Percentiles rank a stretch among this genome's conserved stretches.
Conservation (phyloP, 371 early-diverging fungal genomes). For the Mortierella sp. region DNA sequence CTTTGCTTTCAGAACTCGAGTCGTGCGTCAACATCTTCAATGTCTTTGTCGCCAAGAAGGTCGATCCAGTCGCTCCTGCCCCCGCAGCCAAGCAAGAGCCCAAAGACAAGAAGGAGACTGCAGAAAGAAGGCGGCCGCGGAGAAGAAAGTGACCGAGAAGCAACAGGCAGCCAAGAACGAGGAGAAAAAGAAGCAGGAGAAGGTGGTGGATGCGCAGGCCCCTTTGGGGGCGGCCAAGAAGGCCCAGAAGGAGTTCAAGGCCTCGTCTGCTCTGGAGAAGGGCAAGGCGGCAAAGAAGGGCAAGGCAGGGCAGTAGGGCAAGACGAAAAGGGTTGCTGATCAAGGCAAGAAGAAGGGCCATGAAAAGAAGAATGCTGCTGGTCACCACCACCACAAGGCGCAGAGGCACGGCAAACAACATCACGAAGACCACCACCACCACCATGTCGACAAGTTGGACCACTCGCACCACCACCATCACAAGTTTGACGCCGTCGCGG, state of each 20-base stretch:
- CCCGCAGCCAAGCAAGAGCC: too few relatives aligned
- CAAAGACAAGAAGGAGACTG: neutral
- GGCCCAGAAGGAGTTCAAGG: neutral
- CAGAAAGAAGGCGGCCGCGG: neutral
- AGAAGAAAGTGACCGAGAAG: neutral
- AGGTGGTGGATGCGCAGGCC: neutral
- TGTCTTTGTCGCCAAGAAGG: slow-evolving; percentile 5
- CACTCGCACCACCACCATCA: slow-evolving; percentile 11
- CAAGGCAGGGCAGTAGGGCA: neutral
- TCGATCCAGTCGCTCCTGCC: neutral
- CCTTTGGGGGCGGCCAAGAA: neutral
- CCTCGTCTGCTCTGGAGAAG: neutral
- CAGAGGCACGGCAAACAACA: slow-evolving; percentile 8
- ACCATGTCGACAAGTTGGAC: neutral
- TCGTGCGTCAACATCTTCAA: slow-evolving; percentile 22
- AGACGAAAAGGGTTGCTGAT: neutral
- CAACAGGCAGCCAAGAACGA: neutral
- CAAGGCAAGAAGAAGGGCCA: neutral
- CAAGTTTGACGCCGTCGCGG: neutral
- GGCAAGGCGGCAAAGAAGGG: neutral
- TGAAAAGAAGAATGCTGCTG: neutral
- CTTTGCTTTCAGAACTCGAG: slow-evolving; percentile 31
- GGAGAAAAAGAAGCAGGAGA: slow-evolving; percentile 2
- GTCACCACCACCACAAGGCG: neutral
- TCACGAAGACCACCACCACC: neutral